Evolutionary conservation across 192 early-diverging fungal genomes (phyloP).

Genomic region (Coemansia sp.): DNA sequence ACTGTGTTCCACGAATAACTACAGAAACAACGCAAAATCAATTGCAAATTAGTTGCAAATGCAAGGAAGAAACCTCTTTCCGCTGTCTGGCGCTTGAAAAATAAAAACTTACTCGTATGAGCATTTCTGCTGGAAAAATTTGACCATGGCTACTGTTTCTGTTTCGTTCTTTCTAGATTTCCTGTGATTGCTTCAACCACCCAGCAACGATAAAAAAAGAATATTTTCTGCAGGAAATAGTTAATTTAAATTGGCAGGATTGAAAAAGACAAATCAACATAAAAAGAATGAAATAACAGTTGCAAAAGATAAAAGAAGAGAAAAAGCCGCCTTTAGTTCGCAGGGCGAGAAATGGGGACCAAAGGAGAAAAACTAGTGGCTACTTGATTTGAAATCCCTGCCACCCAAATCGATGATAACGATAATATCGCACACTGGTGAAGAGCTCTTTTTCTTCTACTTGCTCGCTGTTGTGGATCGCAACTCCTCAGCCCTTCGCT

Average conservation of each 20-base stretch:
- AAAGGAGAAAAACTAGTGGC: too few species aligned
- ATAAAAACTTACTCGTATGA: conserved; percentile 64
- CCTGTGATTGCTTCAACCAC: neutral
- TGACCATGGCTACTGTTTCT: conserved; percentile 61
- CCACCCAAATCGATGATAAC: too few species aligned
- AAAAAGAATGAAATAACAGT: neutral
- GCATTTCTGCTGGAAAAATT: conserved; percentile 78
- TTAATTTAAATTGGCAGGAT: neutral
- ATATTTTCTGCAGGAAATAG: neutral
- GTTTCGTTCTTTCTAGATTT: neutral
- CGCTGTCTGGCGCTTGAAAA: neutral
- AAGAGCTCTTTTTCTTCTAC: too few species aligned
- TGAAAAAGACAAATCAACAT: neutral
- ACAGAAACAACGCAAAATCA: conserved; percentile 9
- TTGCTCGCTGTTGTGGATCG: too few species aligned
- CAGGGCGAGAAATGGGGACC: too few species aligned
- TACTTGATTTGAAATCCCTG: too few species aligned
- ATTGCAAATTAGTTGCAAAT: neutral
- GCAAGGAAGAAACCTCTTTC: neutral
- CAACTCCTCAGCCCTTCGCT: too few species aligned
- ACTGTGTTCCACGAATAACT: conserved; percentile 78
- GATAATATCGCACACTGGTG: too few species aligned
- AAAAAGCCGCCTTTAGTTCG: too few species aligned
- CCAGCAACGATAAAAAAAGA: neutral
- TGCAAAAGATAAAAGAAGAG: neutral